A percentile compares a stretch with the other conserved stretches of the same genome.
Evolutionary conservation across 148 eudicot genomes (phyloP).

Genomic region (Tetragonia tetragonoides): DNA sequence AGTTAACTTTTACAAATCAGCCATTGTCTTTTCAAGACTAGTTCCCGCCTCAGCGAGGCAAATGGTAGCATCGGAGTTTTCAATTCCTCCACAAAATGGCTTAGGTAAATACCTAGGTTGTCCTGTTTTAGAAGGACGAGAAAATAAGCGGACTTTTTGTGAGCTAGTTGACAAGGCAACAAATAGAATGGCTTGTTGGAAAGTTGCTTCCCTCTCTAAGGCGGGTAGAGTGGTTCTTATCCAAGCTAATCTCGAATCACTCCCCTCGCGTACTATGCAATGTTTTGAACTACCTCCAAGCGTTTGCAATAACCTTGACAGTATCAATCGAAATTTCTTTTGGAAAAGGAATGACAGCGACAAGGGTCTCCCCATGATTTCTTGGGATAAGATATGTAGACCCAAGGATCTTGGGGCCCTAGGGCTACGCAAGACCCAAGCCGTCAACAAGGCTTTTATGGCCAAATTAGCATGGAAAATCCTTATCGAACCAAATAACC

Average conservation of each 20-base stretch:
- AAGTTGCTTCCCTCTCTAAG: background rate
- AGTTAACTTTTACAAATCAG: background rate
- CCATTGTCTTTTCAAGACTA: background rate
- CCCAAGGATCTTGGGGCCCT: background rate
- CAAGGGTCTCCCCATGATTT: background rate
- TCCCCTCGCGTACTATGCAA: background rate
- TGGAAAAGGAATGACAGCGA: background rate
- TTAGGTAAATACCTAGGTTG: background rate
- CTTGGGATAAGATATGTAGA: background rate
- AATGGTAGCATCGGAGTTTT: background rate
- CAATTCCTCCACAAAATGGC: background rate
- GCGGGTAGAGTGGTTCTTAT: background rate
- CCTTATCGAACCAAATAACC: background rate
- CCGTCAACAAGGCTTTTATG: no score
- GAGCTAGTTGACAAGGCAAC: background rate
- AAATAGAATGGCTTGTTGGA: background rate
- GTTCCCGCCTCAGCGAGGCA: background rate
- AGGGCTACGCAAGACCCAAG: background rate
- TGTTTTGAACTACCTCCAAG: background rate
- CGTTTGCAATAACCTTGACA: background rate
- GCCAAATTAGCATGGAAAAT: background rate
- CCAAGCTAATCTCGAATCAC: background rate
- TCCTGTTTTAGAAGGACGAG: background rate
- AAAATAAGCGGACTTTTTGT: background rate
- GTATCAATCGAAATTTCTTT: slow-evolving; percentile 3